Conservation (phyloP, 805 yeast genomes). For the Metschnikowia chrysomelidarum region DNA sequence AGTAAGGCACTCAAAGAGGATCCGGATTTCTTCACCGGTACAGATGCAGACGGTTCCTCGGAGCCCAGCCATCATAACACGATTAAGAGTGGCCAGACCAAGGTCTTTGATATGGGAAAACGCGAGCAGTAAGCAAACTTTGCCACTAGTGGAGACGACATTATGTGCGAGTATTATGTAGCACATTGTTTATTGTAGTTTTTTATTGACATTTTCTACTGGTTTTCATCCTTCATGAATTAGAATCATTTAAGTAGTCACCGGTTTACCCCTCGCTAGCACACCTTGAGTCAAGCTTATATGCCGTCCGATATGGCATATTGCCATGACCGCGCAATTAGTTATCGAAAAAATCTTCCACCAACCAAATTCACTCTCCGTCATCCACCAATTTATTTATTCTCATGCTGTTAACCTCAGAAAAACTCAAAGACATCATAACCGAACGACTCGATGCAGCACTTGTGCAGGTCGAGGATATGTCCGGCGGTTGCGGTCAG, state of each 20-base stretch:
- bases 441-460: conserved; percentile 55
- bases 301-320: too few relatives aligned
- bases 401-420: conserved; percentile 36
- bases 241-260: too few relatives aligned
- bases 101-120: conserved; percentile 3
- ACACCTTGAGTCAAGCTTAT: too few relatives aligned
- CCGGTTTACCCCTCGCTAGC: background rate
- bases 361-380: background rate
- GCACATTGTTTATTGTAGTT: too few relatives aligned
- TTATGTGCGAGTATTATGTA: too few relatives aligned
- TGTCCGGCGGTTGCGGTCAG: conserved; percentile 94
- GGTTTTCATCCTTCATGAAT: too few relatives aligned
- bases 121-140: background rate
- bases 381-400: too few relatives aligned
- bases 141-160: too few relatives aligned
- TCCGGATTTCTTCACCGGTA: conserved; percentile 28
- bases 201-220: too few relatives aligned
- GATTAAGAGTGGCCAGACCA: conserved; percentile 14
- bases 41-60: conserved; percentile 5
- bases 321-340: background rate
- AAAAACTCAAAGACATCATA: conserved; percentile 47
- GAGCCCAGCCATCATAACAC: conserved; percentile 16
- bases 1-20: conserved; percentile 33
- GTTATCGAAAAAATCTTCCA: conserved; percentile 11
- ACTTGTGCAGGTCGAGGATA: conserved; percentile 71